Base-by-base conservation (phyloP, 257 asterid species). In the Datura wrightii region DNA sequence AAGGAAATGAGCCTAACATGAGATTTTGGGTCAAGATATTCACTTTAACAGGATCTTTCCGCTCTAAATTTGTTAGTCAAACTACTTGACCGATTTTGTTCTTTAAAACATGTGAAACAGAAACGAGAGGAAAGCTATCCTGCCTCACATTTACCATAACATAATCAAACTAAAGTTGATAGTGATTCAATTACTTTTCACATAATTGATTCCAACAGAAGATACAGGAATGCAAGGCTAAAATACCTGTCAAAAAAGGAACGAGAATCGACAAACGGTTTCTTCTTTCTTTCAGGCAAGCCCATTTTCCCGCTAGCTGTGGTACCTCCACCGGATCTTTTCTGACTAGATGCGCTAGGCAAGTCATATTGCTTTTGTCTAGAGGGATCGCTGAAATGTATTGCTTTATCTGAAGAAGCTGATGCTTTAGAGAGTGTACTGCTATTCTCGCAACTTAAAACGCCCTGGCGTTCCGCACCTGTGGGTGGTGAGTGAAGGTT, bases 181-280 rank as follows among this genome's bases (percentile, higher is more conserved):
- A 39, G 37, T 34, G 62, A 82, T 63, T 84, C 86, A 60, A 41
- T 80, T 48, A 79, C 50, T 58, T 71, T 41, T 70, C 37, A 7
- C 4, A 60, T 63, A 13, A 39, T n/a, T 53, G 80, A 50, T 19
- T 16, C 50, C 66, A 85, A 52, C 10, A 79, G 60, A 69, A 87
- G 59, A 82, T 58, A 37, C 18, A 54, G 36, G 84, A 86, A n/a
- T 79, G 70, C 42, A 80, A 83, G 84, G 7, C 2, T 18, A 59
- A 74, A 54, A 81, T 94, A 94, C 99, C 98, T 83, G 69, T 89
- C 94, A 85, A 96, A 94, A 90, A 92, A 96, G 85, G 76, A 89
- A 65, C 62, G 79, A 84, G 90, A 82, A 84, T 86, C 88, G 70
- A 90, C 86, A 53, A 93, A 88, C 58, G 86, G 85, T 87, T 88